Percentiles rank a stretch among this genome's conserved stretches.
phyloP scores from a whole-genome alignment of 1,139 yeast genomes.

The Suhomyces guaymorum region DNA sequence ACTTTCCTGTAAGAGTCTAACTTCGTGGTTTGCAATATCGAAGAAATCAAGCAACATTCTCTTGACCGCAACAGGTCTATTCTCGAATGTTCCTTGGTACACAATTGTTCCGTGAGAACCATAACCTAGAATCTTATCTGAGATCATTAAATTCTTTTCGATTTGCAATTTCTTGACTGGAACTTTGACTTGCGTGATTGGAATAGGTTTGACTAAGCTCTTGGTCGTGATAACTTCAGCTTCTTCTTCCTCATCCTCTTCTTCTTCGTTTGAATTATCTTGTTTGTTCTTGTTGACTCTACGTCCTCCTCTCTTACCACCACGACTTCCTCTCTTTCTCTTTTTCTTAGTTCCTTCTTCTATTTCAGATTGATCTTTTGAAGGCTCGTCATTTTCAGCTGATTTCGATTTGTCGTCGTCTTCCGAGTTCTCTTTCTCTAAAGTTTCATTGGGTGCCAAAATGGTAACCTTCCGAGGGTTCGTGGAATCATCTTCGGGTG shows the following conservation, averaged over 20 bases:
- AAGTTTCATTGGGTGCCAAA: constrained; percentile 25
- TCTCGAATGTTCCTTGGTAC: constrained; percentile 84
- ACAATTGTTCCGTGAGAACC: constrained; percentile 98
- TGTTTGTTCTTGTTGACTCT: constrained; percentile 53
- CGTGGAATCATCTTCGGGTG: constrained; percentile 1
- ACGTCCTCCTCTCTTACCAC: constrained; percentile 60
- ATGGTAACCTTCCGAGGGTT: constrained; percentile 32
- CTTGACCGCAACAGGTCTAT: constrained; percentile 93
- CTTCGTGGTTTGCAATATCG: constrained; percentile 95
- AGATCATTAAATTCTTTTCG: constrained; percentile 59
- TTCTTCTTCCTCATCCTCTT: constrained; percentile 16
- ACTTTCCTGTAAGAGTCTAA: constrained; percentile 81
- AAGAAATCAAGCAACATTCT: constrained; percentile 90
- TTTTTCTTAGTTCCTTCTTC: constrained; percentile 29
- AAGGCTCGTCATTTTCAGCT: constrained; percentile 4
- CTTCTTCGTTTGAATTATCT: constrained; percentile 16
- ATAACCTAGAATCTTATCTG: constrained; percentile 79
- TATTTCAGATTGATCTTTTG: constrained; percentile 5
- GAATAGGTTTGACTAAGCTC: constrained; percentile 29
- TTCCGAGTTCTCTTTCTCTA: constrained; percentile 15
- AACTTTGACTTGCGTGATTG: constrained; percentile 16
- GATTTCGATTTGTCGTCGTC: constrained; percentile 15
- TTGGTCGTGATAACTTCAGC: constrained; percentile 28
- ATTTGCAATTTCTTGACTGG: constrained; percentile 40
- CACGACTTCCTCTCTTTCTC: constrained; percentile 84